phyloP scores from a whole-genome alignment of 202 grass and related monocot genomes.

The Thinopyrum obtusiflorum region DNA sequence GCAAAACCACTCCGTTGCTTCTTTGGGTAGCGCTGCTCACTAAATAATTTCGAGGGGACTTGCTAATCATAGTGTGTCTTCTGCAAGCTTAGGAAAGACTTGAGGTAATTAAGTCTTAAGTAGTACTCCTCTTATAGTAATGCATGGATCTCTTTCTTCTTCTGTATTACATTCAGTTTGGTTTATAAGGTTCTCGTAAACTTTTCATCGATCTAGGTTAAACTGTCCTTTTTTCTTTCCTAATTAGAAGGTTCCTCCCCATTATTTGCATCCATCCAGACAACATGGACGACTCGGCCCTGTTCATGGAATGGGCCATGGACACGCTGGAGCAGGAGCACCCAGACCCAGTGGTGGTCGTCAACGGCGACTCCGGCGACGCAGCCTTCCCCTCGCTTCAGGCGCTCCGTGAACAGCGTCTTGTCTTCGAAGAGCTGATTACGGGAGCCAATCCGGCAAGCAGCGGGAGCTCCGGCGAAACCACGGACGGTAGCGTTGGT shows the following conservation, averaged over 20 bases:
- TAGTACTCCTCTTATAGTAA: neutral
- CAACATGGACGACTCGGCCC: constrained; percentile 26
- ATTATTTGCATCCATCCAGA: neutral
- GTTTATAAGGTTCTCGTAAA: neutral
- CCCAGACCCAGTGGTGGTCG: neutral
- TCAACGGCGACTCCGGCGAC: neutral
- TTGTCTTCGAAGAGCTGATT: constrained; percentile 16
- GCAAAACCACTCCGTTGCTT: neutral
- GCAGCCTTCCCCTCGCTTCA: constrained; percentile 35
- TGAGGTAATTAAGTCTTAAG: neutral
- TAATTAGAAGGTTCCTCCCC: neutral
- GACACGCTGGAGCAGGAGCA: constrained; percentile 29
- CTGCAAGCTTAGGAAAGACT: neutral
- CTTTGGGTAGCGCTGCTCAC: neutral
- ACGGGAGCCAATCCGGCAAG: neutral
- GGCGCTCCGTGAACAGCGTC: neutral
- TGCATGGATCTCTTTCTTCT: neutral
- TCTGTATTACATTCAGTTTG: neutral
- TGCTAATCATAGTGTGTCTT: neutral
- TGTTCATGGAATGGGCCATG: constrained; percentile 51
- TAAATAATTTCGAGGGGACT: neutral
- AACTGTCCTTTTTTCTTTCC: neutral
- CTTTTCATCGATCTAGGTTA: neutral
- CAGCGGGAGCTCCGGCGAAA: constrained; percentile 40
- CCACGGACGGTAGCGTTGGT: neutral